Evolutionary conservation across 371 early-diverging fungal genomes (phyloP).

Genomic region (Rhizoclosmatium hyalinum): DNA sequence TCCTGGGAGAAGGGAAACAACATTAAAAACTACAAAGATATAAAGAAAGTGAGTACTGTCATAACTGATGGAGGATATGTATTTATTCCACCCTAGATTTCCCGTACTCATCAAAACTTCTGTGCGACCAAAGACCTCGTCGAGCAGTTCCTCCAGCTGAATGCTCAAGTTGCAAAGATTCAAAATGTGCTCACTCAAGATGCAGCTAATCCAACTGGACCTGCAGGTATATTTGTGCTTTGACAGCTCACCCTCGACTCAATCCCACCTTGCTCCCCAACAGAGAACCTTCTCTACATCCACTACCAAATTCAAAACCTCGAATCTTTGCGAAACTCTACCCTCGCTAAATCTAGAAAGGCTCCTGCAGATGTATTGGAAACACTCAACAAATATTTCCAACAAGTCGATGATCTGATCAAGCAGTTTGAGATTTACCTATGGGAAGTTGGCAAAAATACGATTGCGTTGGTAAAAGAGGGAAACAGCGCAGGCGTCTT

Average conservation of each 20-base stretch:
- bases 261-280: conserved; percentile 36
- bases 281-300: conserved; percentile 78
- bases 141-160: conserved; percentile 82
- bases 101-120: conserved; percentile 92
- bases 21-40: conserved; percentile 85
- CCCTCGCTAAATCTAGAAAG: conserved; percentile 77
- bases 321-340: conserved; percentile 84
- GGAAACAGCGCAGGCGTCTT: conserved; percentile 77
- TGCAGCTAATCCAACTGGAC: conserved; percentile 54
- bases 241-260: not conserved
- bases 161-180: conserved; percentile 77
- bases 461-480: conserved; percentile 77
- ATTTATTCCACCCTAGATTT: conserved; percentile 63
- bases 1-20: conserved; percentile 84
- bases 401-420: conserved; percentile 76
- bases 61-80: not conserved
- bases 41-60: conserved; percentile 73
- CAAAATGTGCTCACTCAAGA: conserved; percentile 77
- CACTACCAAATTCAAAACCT: conserved; percentile 89
- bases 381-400: conserved; percentile 83
- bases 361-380: conserved; percentile 79
- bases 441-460: conserved; percentile 80
- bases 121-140: conserved; percentile 83
- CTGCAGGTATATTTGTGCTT: conserved; percentile 14
- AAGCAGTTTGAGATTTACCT: conserved; percentile 83